These are phyloP conservation scores for Erodium maritimum DNA, from an alignment of 345 rosid genomes.

Conservation along the genomic window DNA sequence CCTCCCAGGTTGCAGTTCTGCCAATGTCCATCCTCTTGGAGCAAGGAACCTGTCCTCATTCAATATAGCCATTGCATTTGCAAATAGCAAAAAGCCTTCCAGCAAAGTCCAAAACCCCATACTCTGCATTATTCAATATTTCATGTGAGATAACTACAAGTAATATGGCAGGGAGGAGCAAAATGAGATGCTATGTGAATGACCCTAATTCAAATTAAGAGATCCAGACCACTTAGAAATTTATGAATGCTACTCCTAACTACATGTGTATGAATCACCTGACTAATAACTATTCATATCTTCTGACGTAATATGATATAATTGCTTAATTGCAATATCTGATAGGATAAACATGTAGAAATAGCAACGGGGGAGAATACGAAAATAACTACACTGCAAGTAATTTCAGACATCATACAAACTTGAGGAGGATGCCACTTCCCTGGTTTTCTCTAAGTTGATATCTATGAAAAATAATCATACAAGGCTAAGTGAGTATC, in stretches of 20 bases:
- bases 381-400: too few species aligned
- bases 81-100: slow-evolving; percentile 32
- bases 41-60: slow-evolving; percentile 38
- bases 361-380: too few species aligned
- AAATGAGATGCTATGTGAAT: too few species aligned
- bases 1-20: slow-evolving; percentile 27
- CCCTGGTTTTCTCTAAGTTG: too few species aligned
- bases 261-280: background rate
- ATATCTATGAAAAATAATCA: too few species aligned
- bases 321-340: too few species aligned
- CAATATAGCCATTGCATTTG: slow-evolving; percentile 38
- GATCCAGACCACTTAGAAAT: background rate
- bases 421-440: too few species aligned
- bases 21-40: slow-evolving; percentile 40
- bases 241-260: background rate
- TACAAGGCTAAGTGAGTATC: too few species aligned
- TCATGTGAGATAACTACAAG: background rate
- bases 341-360: too few species aligned
- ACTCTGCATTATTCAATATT: slow-evolving; percentile 9
- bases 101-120: slow-evolving; percentile 41
- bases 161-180: background rate
- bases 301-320: too few species aligned
- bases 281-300: too few species aligned
- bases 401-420: too few species aligned
- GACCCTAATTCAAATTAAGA: background rate